Conservation (phyloP, 176 grass and related monocot genomes). For the Tillandsia fasciculata region DNA sequence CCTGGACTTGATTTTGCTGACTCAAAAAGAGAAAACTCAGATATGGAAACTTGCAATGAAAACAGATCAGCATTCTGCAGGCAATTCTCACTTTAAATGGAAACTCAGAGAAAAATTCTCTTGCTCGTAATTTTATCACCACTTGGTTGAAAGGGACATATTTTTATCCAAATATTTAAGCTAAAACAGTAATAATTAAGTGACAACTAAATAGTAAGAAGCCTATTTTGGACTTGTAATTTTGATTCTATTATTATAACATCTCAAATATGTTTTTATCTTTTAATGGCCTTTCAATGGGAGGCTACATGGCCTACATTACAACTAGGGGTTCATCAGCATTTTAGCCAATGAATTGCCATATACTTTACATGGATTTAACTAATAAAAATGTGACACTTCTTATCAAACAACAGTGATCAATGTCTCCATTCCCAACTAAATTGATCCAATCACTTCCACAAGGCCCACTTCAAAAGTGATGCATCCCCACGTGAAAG, state of each 20-base stretch:
- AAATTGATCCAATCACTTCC: slow-evolving; percentile 62
- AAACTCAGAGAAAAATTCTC: too few species aligned
- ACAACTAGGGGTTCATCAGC: slow-evolving; percentile 41
- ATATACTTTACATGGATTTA: slow-evolving; percentile 34
- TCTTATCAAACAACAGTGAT: slow-evolving; percentile 24
- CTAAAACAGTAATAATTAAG: too few species aligned
- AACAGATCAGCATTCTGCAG: too few species aligned
- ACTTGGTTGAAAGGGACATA: too few species aligned
- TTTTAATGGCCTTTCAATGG: slow-evolving; percentile 28
- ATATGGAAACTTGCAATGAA: too few species aligned
- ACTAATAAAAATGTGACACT: slow-evolving; percentile 15
- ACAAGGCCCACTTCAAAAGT: slow-evolving; percentile 36
- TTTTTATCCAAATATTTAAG: too few species aligned
- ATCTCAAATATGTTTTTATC: slow-evolving; percentile 2
- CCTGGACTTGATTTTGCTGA: too few species aligned
- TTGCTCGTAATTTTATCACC: too few species aligned
- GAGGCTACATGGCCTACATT: slow-evolving; percentile 20
- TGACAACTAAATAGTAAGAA: too few species aligned
- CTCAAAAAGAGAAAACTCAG: slow-evolving; percentile 7
- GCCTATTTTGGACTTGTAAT: too few species aligned
- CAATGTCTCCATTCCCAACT: slow-evolving; percentile 23
- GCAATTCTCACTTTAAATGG: too few species aligned
- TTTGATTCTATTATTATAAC: slow-evolving; percentile 19
- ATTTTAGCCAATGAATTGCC: slow-evolving; percentile 29
- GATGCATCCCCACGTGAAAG: slow-evolving; percentile 54